phyloP scores from a whole-genome alignment of 148 eudicot species.

The Vaccinium corymbosum region DNA sequence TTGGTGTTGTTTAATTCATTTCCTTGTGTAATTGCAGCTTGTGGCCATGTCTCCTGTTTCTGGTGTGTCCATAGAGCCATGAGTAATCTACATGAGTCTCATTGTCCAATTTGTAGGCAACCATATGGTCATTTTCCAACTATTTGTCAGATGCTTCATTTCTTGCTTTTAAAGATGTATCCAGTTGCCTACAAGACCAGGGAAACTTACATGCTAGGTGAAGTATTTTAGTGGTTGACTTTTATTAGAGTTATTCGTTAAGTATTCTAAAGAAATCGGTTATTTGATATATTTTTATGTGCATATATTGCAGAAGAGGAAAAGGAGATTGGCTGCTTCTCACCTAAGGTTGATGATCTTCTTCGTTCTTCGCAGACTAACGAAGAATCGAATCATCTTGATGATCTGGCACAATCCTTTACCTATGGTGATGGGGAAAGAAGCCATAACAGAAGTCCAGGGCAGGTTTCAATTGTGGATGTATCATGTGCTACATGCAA shows the following conservation, averaged over 20 bases:
- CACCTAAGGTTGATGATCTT: conserved; percentile 49
- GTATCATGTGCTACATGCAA: conserved; percentile 62
- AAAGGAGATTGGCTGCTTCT: conserved; percentile 32
- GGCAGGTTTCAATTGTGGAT: conserved; percentile 42
- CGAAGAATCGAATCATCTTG: conserved; percentile 23
- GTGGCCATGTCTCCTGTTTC: conserved; percentile 83
- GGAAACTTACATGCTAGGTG: conserved; percentile 65
- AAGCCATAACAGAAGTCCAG: conserved; percentile 20
- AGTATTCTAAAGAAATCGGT: not conserved
- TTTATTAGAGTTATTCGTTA: not conserved
- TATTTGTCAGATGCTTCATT: conserved; percentile 65
- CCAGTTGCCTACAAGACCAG: conserved; percentile 63
- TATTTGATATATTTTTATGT: conserved; percentile 9
- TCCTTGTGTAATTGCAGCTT: conserved; percentile 41
- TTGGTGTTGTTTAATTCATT: conserved; percentile 4
- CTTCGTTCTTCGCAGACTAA: conserved; percentile 13
- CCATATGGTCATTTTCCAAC: conserved; percentile 71
- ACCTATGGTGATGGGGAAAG: conserved; percentile 8
- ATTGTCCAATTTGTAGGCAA: conserved; percentile 72
- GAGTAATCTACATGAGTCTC: conserved; percentile 44
- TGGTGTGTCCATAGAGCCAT: conserved; percentile 78
- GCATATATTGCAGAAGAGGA: conserved; percentile 52
- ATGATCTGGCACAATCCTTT: conserved; percentile 20
- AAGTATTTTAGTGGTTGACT: conserved; percentile 14
- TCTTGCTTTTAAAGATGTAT: conserved; percentile 64